phyloP scores from a whole-genome alignment of 345 rosid species.

The Draba incana region DNA sequence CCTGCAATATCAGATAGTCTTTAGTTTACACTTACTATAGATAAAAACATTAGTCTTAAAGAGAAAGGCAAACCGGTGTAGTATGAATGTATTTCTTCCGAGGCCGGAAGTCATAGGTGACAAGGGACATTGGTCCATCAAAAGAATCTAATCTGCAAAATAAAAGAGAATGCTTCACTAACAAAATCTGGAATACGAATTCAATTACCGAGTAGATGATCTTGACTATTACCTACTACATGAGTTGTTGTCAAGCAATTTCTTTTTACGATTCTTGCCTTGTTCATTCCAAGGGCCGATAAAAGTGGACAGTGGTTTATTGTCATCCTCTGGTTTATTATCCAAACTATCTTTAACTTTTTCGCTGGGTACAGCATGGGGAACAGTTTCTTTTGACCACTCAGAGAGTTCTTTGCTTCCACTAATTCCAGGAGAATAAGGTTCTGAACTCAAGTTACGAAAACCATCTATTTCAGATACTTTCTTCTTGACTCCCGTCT shows the following conservation, averaged over 20 bases:
- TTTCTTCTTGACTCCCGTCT: constrained; percentile 60
- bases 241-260: constrained; percentile 51
- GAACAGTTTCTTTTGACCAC: constrained; percentile 49
- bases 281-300: constrained; percentile 36
- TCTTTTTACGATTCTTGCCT: constrained; percentile 46
- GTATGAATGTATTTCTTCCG: constrained; percentile 45
- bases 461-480: constrained; percentile 45
- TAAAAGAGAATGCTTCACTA: constrained; percentile 21
- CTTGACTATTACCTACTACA: constrained; percentile 39
- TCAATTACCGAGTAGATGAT: constrained; percentile 19
- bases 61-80: constrained; percentile 44
- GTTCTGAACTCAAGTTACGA: constrained; percentile 57
- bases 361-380: constrained; percentile 40
- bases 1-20: constrained; percentile 27
- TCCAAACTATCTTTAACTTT: constrained; percentile 32
- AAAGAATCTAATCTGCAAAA: constrained; percentile 40
- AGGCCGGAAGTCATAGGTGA: constrained; percentile 44
- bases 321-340: constrained; percentile 52
- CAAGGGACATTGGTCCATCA: constrained; percentile 34
- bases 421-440: constrained; percentile 70
- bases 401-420: constrained; percentile 57
- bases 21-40: background rate
- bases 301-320: constrained; percentile 47
- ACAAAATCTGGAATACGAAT: constrained; percentile 16
- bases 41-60: background rate